A percentile compares a stretch with the other conserved stretches of the same genome.
These are phyloP conservation scores for Puccinia horiana DNA, from an alignment of 1,284 basidiomycete species.

Conservation along the genomic window DNA sequence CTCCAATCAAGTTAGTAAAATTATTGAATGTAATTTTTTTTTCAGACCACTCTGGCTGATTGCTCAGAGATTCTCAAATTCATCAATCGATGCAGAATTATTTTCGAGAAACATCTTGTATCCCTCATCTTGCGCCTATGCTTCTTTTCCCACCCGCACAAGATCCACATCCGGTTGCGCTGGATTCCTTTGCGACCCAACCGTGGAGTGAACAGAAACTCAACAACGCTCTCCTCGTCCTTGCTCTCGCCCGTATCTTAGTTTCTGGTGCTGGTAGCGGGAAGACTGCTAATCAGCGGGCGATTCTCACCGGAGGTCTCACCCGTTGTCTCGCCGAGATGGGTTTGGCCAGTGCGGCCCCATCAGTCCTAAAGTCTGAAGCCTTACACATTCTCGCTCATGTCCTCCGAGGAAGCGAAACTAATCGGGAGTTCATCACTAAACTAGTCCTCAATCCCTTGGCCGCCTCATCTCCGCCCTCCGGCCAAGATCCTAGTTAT, in stretches of 20 bases:
- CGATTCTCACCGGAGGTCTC: constrained; percentile 66
- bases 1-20: constrained; percentile 78
- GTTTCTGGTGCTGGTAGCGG: constrained; percentile 61
- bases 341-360: constrained; percentile 86
- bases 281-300: constrained; percentile 58
- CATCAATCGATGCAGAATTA: constrained; percentile 74
- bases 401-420: constrained; percentile 60
- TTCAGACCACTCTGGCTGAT: not conserved
- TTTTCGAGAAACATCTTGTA: constrained; percentile 87
- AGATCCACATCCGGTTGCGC: constrained; percentile 68
- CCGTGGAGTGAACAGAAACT: constrained; percentile 93
- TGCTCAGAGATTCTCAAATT: not conserved
- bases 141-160: constrained; percentile 78
- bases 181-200: constrained; percentile 91
- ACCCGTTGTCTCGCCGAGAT: constrained; percentile 83
- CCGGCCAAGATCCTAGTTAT: not conserved
- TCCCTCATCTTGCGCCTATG: constrained; percentile 75
- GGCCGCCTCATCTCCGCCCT: constrained; percentile 9
- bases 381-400: constrained; percentile 77
- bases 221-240: constrained; percentile 72
- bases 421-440: constrained; percentile 63
- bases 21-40: not conserved
- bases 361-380: constrained; percentile 79
- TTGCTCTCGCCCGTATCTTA: constrained; percentile 70
- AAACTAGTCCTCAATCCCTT: constrained; percentile 59